These are phyloP conservation scores for Tricholoma sp. DNA, from an alignment of 768 basidiomycete genomes.

Conservation along the genomic window DNA sequence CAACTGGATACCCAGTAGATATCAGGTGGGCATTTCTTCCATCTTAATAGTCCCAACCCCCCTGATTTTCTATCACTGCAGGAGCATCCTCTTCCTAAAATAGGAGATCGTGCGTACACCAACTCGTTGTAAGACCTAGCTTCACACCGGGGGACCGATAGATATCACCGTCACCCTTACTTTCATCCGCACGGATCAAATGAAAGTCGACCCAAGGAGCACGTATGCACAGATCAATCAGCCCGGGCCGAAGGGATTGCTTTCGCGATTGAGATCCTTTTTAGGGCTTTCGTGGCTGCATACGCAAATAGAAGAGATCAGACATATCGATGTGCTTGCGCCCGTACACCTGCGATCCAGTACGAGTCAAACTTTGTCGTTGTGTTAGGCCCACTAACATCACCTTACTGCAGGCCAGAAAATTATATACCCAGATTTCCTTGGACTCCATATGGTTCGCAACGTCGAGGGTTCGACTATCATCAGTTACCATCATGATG, in stretches of 20 bases:
- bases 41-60: neutral
- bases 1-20: slow-evolving; percentile 65
- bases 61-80: neutral
- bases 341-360: neutral
- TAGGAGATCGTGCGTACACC: neutral
- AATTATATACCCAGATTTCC: neutral
- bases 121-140: neutral
- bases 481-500: neutral
- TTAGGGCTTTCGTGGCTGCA: neutral
- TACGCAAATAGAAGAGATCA: neutral
- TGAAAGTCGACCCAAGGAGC: neutral
- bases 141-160: neutral
- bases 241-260: slow-evolving; percentile 6
- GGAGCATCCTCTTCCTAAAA: neutral
- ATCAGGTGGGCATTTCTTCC: slow-evolving; percentile 38
- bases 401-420: neutral
- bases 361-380: neutral
- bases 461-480: neutral
- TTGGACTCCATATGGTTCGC: neutral
- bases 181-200: slow-evolving; percentile 36
- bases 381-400: neutral
- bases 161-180: slow-evolving; percentile 56
- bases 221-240: neutral
- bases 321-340: neutral
- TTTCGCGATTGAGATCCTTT: slow-evolving; percentile 1